Conservation (phyloP, 352 stramenopile genomes). For the Phytophthora ohioensis region DNA sequence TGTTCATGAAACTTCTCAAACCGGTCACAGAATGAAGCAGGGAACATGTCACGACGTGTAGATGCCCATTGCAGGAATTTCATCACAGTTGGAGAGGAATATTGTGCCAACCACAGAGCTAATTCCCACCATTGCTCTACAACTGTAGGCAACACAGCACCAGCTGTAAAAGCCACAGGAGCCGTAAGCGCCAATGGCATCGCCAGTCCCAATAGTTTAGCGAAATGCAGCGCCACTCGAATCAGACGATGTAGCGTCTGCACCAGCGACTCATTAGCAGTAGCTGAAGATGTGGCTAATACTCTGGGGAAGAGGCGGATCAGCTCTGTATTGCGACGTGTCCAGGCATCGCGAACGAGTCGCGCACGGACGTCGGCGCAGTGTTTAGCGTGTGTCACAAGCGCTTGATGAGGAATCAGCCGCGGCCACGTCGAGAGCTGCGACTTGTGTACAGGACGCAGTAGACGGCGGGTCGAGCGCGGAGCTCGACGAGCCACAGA, state of each 20-base stretch:
- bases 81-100: constrained; percentile 91
- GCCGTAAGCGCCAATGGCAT: constrained; percentile 56
- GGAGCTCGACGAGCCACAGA: constrained; percentile 10
- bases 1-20: constrained; percentile 93
- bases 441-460: constrained; percentile 4
- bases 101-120: constrained; percentile 66
- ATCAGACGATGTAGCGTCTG: constrained; percentile 56
- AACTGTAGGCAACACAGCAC: constrained; percentile 32
- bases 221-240: constrained; percentile 60
- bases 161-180: constrained; percentile 45
- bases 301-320: constrained; percentile 37
- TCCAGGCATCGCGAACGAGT: constrained; percentile 35
- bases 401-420: constrained; percentile 33
- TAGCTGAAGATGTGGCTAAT: constrained; percentile 28
- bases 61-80: constrained; percentile 97
- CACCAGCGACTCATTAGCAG: constrained; percentile 33
- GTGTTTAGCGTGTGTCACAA: constrained; percentile 24
- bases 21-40: constrained; percentile 89
- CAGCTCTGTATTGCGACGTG: constrained; percentile 21
- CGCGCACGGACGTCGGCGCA: constrained; percentile 2
- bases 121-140: constrained; percentile 73
- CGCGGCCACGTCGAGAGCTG: constrained; percentile 27
- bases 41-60: constrained; percentile 95
- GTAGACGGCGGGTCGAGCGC: constrained; percentile 12
- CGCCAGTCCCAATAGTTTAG: constrained; percentile 64